These are phyloP conservation scores for Aspergillus olivimuriae DNA, from an alignment of 495 filamentous ascomycete genomes.

Conservation along the genomic window DNA sequence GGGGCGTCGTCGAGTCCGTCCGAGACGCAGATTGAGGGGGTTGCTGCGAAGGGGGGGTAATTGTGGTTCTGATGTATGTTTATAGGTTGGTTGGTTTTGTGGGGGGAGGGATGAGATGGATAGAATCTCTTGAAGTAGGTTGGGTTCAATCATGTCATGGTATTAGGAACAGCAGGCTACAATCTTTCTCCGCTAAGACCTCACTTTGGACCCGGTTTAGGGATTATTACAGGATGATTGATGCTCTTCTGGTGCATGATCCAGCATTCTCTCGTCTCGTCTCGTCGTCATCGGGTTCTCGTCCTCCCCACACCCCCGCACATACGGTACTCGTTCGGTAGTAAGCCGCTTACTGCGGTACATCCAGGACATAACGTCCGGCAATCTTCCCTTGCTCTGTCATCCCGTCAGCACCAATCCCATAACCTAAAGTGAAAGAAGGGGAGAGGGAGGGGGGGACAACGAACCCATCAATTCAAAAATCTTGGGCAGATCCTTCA, in stretches of 20 bases:
- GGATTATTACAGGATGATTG: too few relatives aligned
- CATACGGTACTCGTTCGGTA: not conserved
- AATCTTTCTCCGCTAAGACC: too few relatives aligned
- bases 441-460: not conserved
- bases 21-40: constrained; percentile 5
- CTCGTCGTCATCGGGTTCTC: too few relatives aligned
- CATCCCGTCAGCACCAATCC: constrained; percentile 1
- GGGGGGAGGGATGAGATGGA: too few relatives aligned
- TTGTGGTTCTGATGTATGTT: too few relatives aligned
- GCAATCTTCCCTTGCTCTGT: constrained; percentile 67
- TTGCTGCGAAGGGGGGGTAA: not conserved
- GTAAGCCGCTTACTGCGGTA: constrained; percentile 36
- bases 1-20: constrained; percentile 5
- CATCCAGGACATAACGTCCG: constrained; percentile 81
- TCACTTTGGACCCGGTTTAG: too few relatives aligned
- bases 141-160: too few relatives aligned
- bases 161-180: too few relatives aligned
- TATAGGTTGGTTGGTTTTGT: too few relatives aligned
- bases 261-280: too few relatives aligned
- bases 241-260: too few relatives aligned
- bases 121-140: not conserved
- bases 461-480: constrained; percentile 63
- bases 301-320: too few relatives aligned
- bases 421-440: not conserved
- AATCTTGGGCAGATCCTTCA: constrained; percentile 70